Evolutionary conservation across 768 basidiomycete species (phyloP).

Genomic region (Phlebiopsis flavidoalba): DNA sequence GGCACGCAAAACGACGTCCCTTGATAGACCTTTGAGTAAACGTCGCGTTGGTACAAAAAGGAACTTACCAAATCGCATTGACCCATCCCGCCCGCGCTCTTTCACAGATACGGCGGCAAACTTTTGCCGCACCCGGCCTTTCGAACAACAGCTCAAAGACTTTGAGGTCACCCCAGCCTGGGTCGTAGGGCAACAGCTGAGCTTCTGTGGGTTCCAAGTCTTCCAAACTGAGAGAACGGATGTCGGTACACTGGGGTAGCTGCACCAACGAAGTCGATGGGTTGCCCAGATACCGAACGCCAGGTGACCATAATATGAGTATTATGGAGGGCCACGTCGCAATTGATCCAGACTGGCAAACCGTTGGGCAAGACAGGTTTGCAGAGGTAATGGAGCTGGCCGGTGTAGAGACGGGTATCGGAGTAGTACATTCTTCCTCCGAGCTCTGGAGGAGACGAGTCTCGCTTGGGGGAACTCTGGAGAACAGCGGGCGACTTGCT

Average conservation of each 20-base stretch:
- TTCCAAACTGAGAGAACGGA: slow-evolving; percentile 47
- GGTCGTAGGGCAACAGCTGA: slow-evolving; percentile 33
- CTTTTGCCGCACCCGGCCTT: slow-evolving; percentile 43
- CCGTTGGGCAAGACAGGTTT: slow-evolving; percentile 20
- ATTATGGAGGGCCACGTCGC: slow-evolving; percentile 32
- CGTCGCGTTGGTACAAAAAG: neutral
- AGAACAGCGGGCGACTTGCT: neutral
- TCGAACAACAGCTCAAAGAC: slow-evolving; percentile 65
- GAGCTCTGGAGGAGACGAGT: neutral
- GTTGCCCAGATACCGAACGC: slow-evolving; percentile 34
- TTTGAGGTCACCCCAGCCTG: slow-evolving; percentile 38
- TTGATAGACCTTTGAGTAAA: slow-evolving; percentile 16
- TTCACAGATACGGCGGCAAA: slow-evolving; percentile 59
- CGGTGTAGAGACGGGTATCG: slow-evolving; percentile 22
- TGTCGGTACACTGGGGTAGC: slow-evolving; percentile 52
- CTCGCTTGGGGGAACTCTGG: neutral
- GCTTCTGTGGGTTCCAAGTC: slow-evolving; percentile 42
- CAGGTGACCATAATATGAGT: slow-evolving; percentile 45
- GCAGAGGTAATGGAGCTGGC: slow-evolving; percentile 47
- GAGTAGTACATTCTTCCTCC: slow-evolving; percentile 18
- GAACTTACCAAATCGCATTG: slow-evolving; percentile 62
- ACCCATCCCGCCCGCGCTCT: slow-evolving; percentile 68
- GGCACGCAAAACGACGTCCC: slow-evolving; percentile 54
- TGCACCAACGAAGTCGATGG: slow-evolving; percentile 41
- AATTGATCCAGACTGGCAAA: slow-evolving; percentile 46